Conservation (phyloP, 768 basidiomycete species). For the Aureoboletus auriporus region DNA sequence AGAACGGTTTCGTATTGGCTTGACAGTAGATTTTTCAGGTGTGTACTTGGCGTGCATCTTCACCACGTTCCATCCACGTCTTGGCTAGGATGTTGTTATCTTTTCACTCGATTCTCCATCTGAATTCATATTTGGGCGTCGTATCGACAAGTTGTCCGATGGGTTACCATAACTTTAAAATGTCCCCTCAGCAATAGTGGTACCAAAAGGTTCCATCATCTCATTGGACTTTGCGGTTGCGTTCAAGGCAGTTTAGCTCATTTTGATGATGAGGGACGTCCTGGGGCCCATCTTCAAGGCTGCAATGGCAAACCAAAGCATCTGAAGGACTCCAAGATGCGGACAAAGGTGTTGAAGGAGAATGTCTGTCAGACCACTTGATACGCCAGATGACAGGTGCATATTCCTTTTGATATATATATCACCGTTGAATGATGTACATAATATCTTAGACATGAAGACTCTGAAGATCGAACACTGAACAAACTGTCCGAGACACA, state of each 20-base stretch:
- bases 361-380: conserved; percentile 54
- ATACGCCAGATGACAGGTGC: conserved; percentile 45
- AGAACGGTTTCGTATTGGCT: no score
- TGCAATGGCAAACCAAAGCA: conserved; percentile 39
- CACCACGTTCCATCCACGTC: no score
- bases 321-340: conserved; percentile 24
- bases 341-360: conserved; percentile 31
- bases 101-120: conserved; percentile 59
- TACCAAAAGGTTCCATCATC: no score
- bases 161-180: no score
- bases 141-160: no score
- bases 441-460: conserved; percentile 18
- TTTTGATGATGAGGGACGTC: no score
- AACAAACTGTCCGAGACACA: conserved; percentile 31
- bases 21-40: no score
- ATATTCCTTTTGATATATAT: conserved; percentile 5
- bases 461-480: conserved; percentile 30
- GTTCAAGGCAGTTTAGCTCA: no score
- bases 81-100: conserved; percentile 48
- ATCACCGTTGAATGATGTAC: neutral
- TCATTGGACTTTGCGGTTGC: no score
- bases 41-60: no score
- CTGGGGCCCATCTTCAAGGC: conserved; percentile 44
- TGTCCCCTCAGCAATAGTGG: no score
- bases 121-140: no score